These are phyloP conservation scores for Verticillium alfalfae DNA, from an alignment of 2,329 filamentous ascomycete genomes.

Conservation along the genomic window DNA sequence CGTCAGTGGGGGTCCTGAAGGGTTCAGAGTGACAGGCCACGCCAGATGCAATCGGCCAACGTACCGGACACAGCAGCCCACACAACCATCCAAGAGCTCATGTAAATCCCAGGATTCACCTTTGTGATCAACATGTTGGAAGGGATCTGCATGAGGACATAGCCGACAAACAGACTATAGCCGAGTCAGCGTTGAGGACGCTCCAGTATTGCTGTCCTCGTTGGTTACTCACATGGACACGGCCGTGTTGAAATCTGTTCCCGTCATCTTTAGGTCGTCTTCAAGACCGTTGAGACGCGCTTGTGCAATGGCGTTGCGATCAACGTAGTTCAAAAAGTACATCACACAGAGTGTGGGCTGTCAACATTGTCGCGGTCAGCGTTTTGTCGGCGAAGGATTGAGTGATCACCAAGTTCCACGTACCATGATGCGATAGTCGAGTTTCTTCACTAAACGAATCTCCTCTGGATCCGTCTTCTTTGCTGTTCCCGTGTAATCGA, in stretches of 20 bases:
- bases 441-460: constrained; percentile 32
- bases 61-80: constrained; percentile 31
- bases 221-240: constrained; percentile 25
- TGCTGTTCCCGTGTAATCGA: constrained; percentile 31
- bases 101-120: constrained; percentile 46
- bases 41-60: background rate
- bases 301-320: constrained; percentile 41
- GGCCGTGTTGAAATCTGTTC: constrained; percentile 26
- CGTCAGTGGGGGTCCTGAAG: too few species aligned
- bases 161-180: constrained; percentile 35
- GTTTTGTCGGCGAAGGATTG: too few species aligned
- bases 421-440: constrained; percentile 35
- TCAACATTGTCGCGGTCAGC: too few species aligned
- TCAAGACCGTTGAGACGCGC: constrained; percentile 34
- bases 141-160: constrained; percentile 56
- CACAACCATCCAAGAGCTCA: constrained; percentile 39
- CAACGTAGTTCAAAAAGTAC: constrained; percentile 34
- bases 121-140: constrained; percentile 54
- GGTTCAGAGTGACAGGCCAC: background rate
- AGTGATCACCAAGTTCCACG: background rate
- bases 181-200: background rate
- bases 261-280: constrained; percentile 33
- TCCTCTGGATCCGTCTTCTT: constrained; percentile 32
- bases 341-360: constrained; percentile 32
- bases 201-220: background rate